phyloP scores from a whole-genome alignment of 331 rosid genomes.

The Stylosanthes scabra region DNA sequence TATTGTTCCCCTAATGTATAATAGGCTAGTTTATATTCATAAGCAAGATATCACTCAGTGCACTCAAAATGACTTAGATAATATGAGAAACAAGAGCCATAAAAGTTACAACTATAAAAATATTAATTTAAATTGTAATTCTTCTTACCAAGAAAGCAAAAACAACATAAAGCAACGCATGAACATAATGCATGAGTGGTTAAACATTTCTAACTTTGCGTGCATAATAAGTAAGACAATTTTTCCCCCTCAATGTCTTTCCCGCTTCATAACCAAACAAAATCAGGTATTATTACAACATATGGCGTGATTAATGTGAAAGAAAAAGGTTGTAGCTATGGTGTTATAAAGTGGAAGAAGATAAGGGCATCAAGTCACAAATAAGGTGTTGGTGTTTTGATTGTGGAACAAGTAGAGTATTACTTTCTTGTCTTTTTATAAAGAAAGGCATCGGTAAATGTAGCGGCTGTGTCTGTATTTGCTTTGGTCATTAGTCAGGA shows the following conservation, averaged over 20 bases:
- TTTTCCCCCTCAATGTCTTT: neutral
- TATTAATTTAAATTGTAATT: too few species aligned
- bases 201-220: neutral
- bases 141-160: too few species aligned
- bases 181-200: neutral
- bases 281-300: neutral
- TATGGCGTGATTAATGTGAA: neutral
- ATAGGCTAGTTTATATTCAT: too few species aligned
- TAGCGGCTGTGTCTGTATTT: slow-evolving; percentile 18
- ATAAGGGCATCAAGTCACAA: neutral
- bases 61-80: neutral
- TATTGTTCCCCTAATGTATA: too few species aligned
- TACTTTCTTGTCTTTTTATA: neutral
- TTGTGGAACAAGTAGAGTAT: slow-evolving; percentile 23
- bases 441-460: slow-evolving; percentile 50
- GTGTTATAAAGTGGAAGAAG: neutral
- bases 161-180: neutral
- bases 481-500: slow-evolving; percentile 20
- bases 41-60: neutral
- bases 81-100: neutral
- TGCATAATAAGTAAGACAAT: neutral
- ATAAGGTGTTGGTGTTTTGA: neutral
- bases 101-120: neutral
- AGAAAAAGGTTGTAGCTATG: neutral
- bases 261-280: neutral